These are phyloP conservation scores for Zygoascus tannicola DNA, from an alignment of 805 yeast species.

Conservation along the genomic window DNA sequence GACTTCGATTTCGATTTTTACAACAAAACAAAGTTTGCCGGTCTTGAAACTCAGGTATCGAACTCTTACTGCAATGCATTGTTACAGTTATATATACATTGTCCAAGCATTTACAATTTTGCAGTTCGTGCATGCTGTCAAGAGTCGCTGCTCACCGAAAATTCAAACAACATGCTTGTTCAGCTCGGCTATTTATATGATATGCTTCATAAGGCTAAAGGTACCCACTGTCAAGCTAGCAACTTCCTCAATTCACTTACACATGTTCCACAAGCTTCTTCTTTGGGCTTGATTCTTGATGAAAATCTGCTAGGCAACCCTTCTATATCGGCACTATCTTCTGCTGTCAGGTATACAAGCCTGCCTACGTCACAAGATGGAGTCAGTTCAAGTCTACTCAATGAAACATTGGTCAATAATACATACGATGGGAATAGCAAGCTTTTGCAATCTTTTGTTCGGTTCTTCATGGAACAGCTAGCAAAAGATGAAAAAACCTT, in stretches of 20 bases:
- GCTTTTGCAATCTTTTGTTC: constrained; percentile 45
- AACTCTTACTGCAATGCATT: constrained; percentile 71
- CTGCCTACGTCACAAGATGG: background rate
- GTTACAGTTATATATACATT: constrained; percentile 69
- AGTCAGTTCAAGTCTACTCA: background rate
- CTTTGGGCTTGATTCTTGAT: constrained; percentile 43
- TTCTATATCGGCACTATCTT: background rate
- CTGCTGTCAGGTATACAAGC: constrained; percentile 9
- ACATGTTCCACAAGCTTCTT: constrained; percentile 41
- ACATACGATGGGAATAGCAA: constrained; percentile 4
- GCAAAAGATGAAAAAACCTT: constrained; percentile 37
- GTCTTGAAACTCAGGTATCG: constrained; percentile 80
- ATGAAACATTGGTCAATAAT: background rate
- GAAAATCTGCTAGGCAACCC: constrained; percentile 22
- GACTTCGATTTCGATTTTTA: constrained; percentile 87
- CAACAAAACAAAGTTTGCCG: constrained; percentile 65
- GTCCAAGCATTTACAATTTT: constrained; percentile 62
- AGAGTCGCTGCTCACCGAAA: constrained; percentile 40
- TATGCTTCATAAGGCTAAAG: constrained; percentile 77
- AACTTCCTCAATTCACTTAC: constrained; percentile 58
- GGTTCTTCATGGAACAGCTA: constrained; percentile 47
- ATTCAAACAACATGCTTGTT: constrained; percentile 38
- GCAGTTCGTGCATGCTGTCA: constrained; percentile 32
- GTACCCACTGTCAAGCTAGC: constrained; percentile 69
- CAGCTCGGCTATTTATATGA: constrained; percentile 87